Percentiles rank a stretch among this genome's conserved stretches.
Conservation (phyloP, 2,329 filamentous ascomycete species). For the Trichothecium roseum region DNA sequence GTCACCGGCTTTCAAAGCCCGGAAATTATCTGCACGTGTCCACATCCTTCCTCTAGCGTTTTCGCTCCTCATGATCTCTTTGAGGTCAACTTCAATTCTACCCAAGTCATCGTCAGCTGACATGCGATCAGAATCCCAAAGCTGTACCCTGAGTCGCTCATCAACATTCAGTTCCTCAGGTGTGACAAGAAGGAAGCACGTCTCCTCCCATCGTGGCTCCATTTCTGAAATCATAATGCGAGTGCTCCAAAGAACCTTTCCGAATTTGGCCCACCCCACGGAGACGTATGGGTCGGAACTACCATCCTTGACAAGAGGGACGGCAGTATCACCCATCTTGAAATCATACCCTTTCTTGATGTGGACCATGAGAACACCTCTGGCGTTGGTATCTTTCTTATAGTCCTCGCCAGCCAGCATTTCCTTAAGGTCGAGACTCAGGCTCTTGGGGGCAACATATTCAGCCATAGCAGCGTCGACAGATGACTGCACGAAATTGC, state of each 20-base stretch:
- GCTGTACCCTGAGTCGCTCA: slow-evolving; percentile 56
- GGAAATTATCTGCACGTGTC: slow-evolving; percentile 55
- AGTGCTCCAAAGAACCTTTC: slow-evolving; percentile 50
- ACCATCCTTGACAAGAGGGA: slow-evolving; percentile 48
- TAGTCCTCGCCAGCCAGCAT: slow-evolving; percentile 72
- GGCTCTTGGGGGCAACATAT: slow-evolving; percentile 66
- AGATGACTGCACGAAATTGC: slow-evolving; percentile 63
- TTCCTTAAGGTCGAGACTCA: slow-evolving; percentile 64
- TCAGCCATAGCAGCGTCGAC: slow-evolving; percentile 65
- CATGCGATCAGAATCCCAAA: slow-evolving; percentile 67
- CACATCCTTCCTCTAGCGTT: slow-evolving; percentile 52
- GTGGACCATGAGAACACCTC: slow-evolving; percentile 54
- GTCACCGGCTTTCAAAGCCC: slow-evolving; percentile 53
- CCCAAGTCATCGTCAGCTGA: slow-evolving; percentile 68
- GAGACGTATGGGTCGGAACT: slow-evolving; percentile 62
- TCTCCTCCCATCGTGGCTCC: slow-evolving; percentile 62
- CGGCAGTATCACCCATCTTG: slow-evolving; percentile 56
- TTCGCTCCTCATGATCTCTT: slow-evolving; percentile 48
- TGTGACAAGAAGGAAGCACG: slow-evolving; percentile 57
- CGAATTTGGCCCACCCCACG: slow-evolving; percentile 69
- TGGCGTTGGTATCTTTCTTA: slow-evolving; percentile 60
- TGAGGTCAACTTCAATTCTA: slow-evolving; percentile 58
- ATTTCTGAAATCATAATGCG: slow-evolving; percentile 55
- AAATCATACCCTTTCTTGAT: slow-evolving; percentile 61
- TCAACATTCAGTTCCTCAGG: slow-evolving; percentile 62